These are phyloP conservation scores for Penicillium coffeae DNA, from an alignment of 495 filamentous ascomycete genomes.

Conservation along the genomic window DNA sequence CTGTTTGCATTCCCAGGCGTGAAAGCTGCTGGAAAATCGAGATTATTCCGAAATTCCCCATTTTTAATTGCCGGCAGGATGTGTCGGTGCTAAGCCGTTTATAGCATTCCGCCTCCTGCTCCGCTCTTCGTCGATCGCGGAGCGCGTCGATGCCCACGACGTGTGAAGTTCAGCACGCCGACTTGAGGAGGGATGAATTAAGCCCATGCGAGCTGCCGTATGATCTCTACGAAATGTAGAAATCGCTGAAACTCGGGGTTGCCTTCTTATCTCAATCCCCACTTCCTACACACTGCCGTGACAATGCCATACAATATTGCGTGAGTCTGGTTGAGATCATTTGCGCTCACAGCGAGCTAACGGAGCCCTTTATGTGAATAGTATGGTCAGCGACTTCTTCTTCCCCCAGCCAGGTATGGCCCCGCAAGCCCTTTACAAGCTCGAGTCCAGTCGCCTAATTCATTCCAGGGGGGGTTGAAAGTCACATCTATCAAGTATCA, in stretches of 20 bases:
- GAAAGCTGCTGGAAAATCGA: neutral
- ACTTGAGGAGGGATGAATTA: neutral
- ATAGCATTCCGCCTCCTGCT: neutral
- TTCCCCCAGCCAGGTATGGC: conserved; percentile 81
- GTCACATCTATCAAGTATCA: conserved; percentile 96
- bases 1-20: conserved; percentile 2
- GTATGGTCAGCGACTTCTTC: conserved; percentile 99
- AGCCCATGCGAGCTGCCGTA: neutral
- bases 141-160: neutral
- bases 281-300: conserved; percentile 9
- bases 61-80: conserved; percentile 15
- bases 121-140: neutral
- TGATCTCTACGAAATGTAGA: conserved; percentile 19
- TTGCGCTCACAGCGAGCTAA: neutral
- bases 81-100: neutral
- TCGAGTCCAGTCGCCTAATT: conserved; percentile 6
- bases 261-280: conserved; percentile 3
- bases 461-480: conserved; percentile 75
- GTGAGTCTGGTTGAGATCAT: conserved; percentile 39
- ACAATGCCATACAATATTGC: conserved; percentile 72
- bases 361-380: conserved; percentile 22
- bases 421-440: no score
- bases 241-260: neutral
- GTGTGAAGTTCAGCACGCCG: no score
- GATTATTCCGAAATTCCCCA: neutral